Conservation (phyloP, 164 flowering plant species). For the Vitis riparia region DNA sequence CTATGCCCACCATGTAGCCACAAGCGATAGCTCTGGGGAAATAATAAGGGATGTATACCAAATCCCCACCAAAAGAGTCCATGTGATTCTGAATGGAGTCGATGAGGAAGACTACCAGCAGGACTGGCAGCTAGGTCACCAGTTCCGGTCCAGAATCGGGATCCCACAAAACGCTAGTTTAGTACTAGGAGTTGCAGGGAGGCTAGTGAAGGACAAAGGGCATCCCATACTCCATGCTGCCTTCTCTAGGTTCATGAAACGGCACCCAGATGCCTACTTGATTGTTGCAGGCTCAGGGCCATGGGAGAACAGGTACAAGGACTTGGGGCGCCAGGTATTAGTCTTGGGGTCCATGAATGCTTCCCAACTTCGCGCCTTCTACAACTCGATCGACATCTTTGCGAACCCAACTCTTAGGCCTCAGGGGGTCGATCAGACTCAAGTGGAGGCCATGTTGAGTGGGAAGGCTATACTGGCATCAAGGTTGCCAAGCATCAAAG, state of each 20-base stretch:
- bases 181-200: slow-evolving; percentile 61
- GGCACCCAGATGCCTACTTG: slow-evolving; percentile 31
- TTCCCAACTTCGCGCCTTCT: slow-evolving; percentile 35
- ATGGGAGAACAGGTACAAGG: slow-evolving; percentile 47
- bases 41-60: slow-evolving; percentile 44
- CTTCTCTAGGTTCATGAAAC: slow-evolving; percentile 25
- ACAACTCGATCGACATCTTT: slow-evolving; percentile 60
- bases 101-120: slow-evolving; percentile 33
- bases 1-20: slow-evolving; percentile 49
- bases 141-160: slow-evolving; percentile 33
- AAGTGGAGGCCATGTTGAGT: slow-evolving; percentile 63
- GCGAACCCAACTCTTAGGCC: slow-evolving; percentile 67
- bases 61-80: slow-evolving; percentile 49
- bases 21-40: slow-evolving; percentile 50
- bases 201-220: slow-evolving; percentile 68
- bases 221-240: slow-evolving; percentile 60
- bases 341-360: slow-evolving; percentile 49
- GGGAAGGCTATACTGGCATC: slow-evolving; percentile 60
- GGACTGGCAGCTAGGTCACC: slow-evolving; percentile 28
- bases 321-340: slow-evolving; percentile 40
- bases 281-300: slow-evolving; percentile 71
- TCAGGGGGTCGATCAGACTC: slow-evolving; percentile 64
- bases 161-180: slow-evolving; percentile 43
- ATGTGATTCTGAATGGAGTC: slow-evolving; percentile 67
- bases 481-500: slow-evolving; percentile 55